A percentile compares a stretch with the other conserved stretches of the same genome.
phyloP scores from a whole-genome alignment of 495 filamentous ascomycete genomes.

The Lasiosphaeria hispida region DNA sequence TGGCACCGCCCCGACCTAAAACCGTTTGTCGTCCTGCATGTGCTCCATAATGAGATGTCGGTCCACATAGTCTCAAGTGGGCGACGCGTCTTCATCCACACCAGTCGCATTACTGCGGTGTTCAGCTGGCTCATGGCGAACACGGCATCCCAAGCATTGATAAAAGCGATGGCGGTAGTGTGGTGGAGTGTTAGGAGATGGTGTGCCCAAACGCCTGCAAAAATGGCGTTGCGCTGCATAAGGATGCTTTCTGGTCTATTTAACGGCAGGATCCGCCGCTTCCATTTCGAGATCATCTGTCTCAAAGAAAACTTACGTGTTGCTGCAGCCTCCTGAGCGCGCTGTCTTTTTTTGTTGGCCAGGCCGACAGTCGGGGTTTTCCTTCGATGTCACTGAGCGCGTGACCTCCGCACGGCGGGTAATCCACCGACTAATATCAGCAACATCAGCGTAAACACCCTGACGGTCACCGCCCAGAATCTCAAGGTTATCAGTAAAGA shows the following conservation, averaged over 20 bases:
- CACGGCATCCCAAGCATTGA: slow-evolving; percentile 6
- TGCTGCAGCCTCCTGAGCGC: not conserved
- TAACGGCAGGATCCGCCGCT: not conserved
- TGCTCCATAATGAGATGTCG: not conserved
- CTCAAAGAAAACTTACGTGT: not conserved
- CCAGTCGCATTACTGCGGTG: not conserved
- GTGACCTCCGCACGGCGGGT: not conserved
- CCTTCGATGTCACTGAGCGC: not conserved
- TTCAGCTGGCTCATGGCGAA: not conserved
- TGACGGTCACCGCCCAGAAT: not conserved
- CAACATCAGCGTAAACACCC: not conserved
- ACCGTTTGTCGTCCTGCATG: not conserved
- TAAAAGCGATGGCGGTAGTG: not conserved
- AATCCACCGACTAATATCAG: not conserved
- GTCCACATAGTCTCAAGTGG: not conserved
- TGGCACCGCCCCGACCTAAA: not conserved
- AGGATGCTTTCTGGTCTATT: not conserved
- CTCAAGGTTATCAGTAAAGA: not conserved
- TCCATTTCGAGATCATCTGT: not conserved
- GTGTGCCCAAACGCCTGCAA: not conserved
- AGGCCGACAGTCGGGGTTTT: not conserved
- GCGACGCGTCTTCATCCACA: not conserved
- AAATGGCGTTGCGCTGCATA: not conserved
- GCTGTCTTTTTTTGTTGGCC: slow-evolving; percentile 1
- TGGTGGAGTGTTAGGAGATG: not conserved